Evolutionary conservation across 2,329 filamentous ascomycete genomes (phyloP).

Genomic region (Fusarium luffae): DNA sequence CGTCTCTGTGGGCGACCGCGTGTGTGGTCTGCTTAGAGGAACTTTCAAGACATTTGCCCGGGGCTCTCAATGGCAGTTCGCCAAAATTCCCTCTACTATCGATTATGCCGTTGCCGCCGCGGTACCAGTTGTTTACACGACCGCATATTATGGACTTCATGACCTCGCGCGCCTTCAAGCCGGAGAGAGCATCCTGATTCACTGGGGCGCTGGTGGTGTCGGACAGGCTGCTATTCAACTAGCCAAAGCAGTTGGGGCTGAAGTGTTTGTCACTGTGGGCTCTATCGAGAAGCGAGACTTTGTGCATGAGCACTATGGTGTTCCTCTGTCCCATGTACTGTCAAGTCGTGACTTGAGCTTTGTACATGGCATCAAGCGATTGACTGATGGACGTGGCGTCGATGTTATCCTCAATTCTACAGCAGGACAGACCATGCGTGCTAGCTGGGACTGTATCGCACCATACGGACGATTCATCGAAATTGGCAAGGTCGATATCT

Average conservation of each 20-base stretch:
- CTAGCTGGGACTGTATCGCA: conserved; percentile 50
- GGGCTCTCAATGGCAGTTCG: not conserved
- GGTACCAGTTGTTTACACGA: conserved; percentile 33
- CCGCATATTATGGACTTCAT: conserved; percentile 34
- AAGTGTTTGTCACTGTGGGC: conserved; percentile 51
- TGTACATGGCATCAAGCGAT: not conserved
- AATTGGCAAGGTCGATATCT: conserved; percentile 50
- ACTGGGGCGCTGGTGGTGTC: conserved; percentile 37
- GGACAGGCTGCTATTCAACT: conserved; percentile 49
- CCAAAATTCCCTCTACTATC: conserved; percentile 21
- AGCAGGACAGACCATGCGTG: conserved; percentile 45
- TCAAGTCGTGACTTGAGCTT: conserved; percentile 5
- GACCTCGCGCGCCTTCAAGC: conserved; percentile 25
- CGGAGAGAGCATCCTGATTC: conserved; percentile 49
- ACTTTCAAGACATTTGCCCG: conserved; percentile 4
- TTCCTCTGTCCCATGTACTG: conserved; percentile 48
- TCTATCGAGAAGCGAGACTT: conserved; percentile 47
- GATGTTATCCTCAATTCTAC: conserved; percentile 50
- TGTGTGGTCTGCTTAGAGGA: not conserved
- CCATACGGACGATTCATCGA: conserved; percentile 50
- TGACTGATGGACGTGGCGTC: conserved; percentile 45
- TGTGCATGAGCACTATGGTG: conserved; percentile 43
- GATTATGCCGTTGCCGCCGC: conserved; percentile 18
- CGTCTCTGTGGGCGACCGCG: not conserved
- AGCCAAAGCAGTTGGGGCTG: conserved; percentile 38